Evolutionary conservation across 2,329 filamentous ascomycete genomes (phyloP).

Genomic region (Colletotrichum kahawae): DNA sequence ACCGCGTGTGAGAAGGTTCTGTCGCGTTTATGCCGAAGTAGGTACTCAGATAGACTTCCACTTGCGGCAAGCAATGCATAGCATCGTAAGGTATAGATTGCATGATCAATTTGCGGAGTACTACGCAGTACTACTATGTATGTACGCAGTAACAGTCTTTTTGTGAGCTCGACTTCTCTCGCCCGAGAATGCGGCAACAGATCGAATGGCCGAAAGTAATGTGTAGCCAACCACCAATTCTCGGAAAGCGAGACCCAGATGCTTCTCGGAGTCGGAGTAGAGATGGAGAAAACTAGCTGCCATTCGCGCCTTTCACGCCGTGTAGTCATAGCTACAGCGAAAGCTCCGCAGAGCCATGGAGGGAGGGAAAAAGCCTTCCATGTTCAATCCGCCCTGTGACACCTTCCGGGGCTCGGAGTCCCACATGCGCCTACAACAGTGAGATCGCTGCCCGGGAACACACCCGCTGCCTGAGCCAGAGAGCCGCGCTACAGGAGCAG

Average conservation of each 20-base stretch:
- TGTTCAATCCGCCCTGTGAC: not conserved
- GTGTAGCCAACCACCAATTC: not conserved
- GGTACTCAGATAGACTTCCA: not conserved
- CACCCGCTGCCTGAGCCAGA: not conserved
- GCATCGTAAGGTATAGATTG: not conserved
- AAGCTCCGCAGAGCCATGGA: not conserved
- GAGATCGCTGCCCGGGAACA: not conserved
- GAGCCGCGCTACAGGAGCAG: not conserved
- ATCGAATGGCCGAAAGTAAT: not conserved
- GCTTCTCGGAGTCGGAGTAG: not conserved
- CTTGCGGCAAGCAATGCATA: not conserved
- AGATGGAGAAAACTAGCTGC: not conserved
- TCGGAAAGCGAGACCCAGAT: not conserved
- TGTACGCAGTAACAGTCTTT: not conserved
- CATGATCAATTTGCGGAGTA: not conserved
- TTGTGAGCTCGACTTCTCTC: not conserved
- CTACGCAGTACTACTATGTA: no score
- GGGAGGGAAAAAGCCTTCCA: not conserved
- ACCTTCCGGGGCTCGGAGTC: not conserved
- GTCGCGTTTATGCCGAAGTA: not conserved
- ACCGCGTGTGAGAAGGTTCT: not conserved
- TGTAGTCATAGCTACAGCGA: not conserved
- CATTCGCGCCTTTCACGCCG: slow-evolving; percentile 12
- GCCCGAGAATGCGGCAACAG: not conserved
- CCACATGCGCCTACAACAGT: not conserved